Conservation (phyloP, 768 basidiomycete genomes). For the Mycena olivaceomarginata region DNA sequence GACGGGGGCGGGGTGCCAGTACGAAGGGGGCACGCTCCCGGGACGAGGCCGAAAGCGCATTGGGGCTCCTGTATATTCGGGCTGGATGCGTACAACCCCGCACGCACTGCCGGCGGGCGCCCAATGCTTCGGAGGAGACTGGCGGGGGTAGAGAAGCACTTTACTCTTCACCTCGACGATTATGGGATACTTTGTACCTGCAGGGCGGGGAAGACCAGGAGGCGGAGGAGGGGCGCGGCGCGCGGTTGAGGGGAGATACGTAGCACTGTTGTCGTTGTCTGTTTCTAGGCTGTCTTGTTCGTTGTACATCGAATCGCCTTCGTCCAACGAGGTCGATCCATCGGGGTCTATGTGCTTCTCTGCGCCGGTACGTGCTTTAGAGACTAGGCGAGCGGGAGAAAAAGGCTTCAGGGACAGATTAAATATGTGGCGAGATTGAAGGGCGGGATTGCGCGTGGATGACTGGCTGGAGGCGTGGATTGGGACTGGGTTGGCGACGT, state of each 20-base stretch:
- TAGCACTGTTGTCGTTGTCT: constrained; percentile 20
- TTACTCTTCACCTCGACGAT: constrained; percentile 20
- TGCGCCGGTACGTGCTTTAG: neutral
- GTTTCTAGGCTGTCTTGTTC: constrained; percentile 27
- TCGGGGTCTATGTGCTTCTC: constrained; percentile 19
- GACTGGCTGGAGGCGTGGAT: neutral
- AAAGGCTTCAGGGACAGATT: constrained; percentile 15
- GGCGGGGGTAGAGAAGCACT: neutral
- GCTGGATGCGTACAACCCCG: constrained; percentile 29
- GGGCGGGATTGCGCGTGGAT: constrained; percentile 17
- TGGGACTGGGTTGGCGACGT: neutral
- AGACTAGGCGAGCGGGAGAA: constrained; percentile 27
- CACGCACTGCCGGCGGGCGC: constrained; percentile 12
- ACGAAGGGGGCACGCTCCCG: constrained; percentile 17
- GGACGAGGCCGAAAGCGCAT: constrained; percentile 35
- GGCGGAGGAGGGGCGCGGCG: neutral
- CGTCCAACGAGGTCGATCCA: constrained; percentile 26
- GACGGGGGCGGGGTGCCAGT: constrained; percentile 22
- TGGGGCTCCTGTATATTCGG: neutral
- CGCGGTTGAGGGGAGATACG: neutral
- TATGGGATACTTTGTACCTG: constrained; percentile 22
- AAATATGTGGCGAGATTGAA: constrained; percentile 29
- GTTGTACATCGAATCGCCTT: constrained; percentile 31
- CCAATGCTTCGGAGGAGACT: constrained; percentile 4
- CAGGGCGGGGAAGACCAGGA: constrained; percentile 22